Evolutionary conservation across 106 monocot species (phyloP).

Genomic region (Ottelia alismoides): DNA sequence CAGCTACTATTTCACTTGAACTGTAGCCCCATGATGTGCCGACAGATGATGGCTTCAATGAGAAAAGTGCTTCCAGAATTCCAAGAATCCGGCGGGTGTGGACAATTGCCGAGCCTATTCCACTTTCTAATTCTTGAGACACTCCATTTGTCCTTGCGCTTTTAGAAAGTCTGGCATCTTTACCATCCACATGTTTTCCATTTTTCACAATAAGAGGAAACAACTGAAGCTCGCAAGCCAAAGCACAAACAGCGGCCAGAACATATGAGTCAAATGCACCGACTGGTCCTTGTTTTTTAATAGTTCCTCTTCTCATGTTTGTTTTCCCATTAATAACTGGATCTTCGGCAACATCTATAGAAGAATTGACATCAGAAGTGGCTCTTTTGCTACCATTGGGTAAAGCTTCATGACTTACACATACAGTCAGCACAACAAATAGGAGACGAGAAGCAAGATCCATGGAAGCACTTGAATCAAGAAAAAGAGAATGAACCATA

Average conservation of each 20-base stretch:
- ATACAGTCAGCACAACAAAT: slow-evolving; percentile 91
- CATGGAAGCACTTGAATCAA: slow-evolving; percentile 91
- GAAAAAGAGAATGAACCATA: slow-evolving; percentile 89
- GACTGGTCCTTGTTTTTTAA: slow-evolving; percentile 76
- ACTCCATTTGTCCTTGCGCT: slow-evolving; percentile 41
- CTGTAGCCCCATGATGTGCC: slow-evolving; percentile 95
- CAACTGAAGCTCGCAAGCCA: slow-evolving; percentile 94
- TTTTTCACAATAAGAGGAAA: slow-evolving; percentile 72
- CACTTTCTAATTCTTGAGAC: slow-evolving; percentile 35
- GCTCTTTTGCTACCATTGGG: slow-evolving; percentile 90
- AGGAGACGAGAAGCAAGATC: slow-evolving; percentile 83
- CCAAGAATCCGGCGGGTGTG: slow-evolving; percentile 84
- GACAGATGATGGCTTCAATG: slow-evolving; percentile 90
- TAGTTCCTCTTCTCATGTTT: slow-evolving; percentile 21
- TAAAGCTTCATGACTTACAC: slow-evolving; percentile 81
- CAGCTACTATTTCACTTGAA: slow-evolving; percentile 97
- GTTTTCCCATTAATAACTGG: slow-evolving; percentile 30
- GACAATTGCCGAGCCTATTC: slow-evolving; percentile 45
- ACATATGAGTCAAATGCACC: slow-evolving; percentile 95
- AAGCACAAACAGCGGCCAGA: slow-evolving; percentile 84
- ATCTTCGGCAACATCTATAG: slow-evolving; percentile 30
- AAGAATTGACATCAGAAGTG: slow-evolving; percentile 29
- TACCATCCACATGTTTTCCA: slow-evolving; percentile 26
- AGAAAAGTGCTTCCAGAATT: slow-evolving; percentile 92
- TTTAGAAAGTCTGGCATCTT: slow-evolving; percentile 27